phyloP scores from a whole-genome alignment of 345 rosid species.

The Dipteronia dyeriana region DNA sequence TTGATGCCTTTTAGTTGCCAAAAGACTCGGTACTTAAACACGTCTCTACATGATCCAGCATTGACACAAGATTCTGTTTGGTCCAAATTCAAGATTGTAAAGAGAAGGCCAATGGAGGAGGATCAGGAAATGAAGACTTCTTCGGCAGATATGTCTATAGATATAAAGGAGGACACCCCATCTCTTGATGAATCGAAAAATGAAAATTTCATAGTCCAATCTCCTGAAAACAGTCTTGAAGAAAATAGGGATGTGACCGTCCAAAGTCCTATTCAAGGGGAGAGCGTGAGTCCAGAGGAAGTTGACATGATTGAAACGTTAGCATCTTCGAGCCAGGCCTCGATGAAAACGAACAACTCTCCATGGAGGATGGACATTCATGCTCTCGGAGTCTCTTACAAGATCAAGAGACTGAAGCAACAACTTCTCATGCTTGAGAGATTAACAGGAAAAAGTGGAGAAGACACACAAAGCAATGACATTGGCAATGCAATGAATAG shows the following conservation, averaged over 20 bases:
- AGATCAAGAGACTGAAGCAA: slow-evolving; percentile 91
- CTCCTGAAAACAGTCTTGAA: slow-evolving; percentile 59
- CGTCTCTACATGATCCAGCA: slow-evolving; percentile 34
- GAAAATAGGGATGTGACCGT: slow-evolving; percentile 40
- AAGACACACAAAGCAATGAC: slow-evolving; percentile 35
- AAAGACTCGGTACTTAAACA: slow-evolving; percentile 30
- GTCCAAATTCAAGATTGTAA: slow-evolving; percentile 40
- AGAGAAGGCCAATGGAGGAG: slow-evolving; percentile 38
- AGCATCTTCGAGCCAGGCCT: slow-evolving; percentile 33
- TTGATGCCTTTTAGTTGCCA: slow-evolving; percentile 31
- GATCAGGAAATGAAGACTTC: slow-evolving; percentile 35
- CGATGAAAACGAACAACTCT: slow-evolving; percentile 37
- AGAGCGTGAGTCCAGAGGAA: slow-evolving; percentile 29
- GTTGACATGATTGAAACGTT: slow-evolving; percentile 24
- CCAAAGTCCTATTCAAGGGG: slow-evolving; percentile 30
- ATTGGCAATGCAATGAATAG: slow-evolving; percentile 40
- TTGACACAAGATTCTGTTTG: slow-evolving; percentile 30
- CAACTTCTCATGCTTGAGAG: slow-evolving; percentile 87
- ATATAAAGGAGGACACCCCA: slow-evolving; percentile 34
- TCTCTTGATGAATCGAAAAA: slow-evolving; percentile 15
- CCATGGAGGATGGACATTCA: slow-evolving; percentile 87
- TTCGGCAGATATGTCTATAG: slow-evolving; percentile 24
- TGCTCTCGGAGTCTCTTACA: slow-evolving; percentile 92
- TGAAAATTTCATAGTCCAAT: slow-evolving; percentile 34
- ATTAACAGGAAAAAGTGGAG: slow-evolving; percentile 57